Evolutionary conservation across 208 protist genomes (phyloP).

Genomic region (Crithidia bombi): DNA sequence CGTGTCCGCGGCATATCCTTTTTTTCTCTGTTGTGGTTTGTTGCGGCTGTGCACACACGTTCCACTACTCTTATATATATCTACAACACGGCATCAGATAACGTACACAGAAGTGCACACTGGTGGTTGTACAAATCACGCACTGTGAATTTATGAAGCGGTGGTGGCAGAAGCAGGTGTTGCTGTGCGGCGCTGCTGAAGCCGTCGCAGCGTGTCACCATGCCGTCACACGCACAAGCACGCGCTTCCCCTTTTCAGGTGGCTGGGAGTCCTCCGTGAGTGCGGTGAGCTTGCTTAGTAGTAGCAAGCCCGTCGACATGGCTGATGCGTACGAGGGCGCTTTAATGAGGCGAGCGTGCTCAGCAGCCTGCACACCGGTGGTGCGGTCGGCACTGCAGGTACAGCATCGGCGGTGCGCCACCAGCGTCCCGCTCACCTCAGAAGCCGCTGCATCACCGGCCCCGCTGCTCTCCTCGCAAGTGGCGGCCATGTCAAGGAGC

Average conservation of each 20-base stretch:
- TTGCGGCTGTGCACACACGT: too few species aligned
- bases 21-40: not conserved
- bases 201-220: not conserved
- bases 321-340: not conserved
- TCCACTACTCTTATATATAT: too few species aligned
- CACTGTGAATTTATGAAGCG: not conserved
- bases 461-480: not conserved
- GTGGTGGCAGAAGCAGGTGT: slow-evolving; percentile 4
- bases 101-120: too few species aligned
- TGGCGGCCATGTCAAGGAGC: not conserved
- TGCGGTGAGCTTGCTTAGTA: too few species aligned
- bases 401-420: slow-evolving; percentile 16
- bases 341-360: not conserved
- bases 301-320: too few species aligned
- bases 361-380: not conserved
- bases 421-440: not conserved
- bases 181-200: not conserved
- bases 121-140: not conserved
- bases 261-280: too few species aligned
- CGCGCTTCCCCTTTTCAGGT: too few species aligned
- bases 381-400: not conserved
- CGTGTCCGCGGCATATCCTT: too few species aligned
- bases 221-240: too few species aligned
- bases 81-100: too few species aligned
- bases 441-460: not conserved